These are phyloP conservation scores for Serendipita sp. DNA, from an alignment of 768 basidiomycete genomes.

Conservation along the genomic window DNA sequence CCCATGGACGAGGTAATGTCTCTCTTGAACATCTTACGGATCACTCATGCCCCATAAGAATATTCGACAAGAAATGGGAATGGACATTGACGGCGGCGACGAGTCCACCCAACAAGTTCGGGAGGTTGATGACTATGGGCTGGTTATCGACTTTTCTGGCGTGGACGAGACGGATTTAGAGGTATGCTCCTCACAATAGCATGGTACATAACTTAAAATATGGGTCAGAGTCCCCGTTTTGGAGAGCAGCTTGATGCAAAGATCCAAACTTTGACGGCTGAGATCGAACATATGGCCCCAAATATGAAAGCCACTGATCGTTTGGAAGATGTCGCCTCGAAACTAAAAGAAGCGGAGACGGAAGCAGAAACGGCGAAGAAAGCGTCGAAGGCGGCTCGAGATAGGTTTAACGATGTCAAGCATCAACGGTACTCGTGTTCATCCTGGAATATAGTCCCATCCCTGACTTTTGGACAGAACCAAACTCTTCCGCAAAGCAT, in stretches of 20 bases:
- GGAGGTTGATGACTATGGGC: constrained; percentile 63
- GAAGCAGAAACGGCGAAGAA: constrained; percentile 87
- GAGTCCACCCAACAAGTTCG: constrained; percentile 59
- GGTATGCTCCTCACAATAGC: constrained; percentile 22
- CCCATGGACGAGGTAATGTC: constrained; percentile 78
- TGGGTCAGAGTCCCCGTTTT: constrained; percentile 29
- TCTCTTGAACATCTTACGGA: constrained; percentile 9
- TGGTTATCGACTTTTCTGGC: constrained; percentile 70
- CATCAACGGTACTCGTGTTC: constrained; percentile 12
- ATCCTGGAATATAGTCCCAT: not conserved
- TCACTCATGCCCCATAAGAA: constrained; percentile 31
- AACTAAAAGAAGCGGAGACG: constrained; percentile 73
- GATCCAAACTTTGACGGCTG: constrained; percentile 49
- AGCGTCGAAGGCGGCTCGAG: constrained; percentile 78
- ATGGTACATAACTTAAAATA: constrained; percentile 26
- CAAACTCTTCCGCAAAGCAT: constrained; percentile 89
- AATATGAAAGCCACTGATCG: constrained; percentile 94
- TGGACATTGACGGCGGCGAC: constrained; percentile 87
- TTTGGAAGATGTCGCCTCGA: constrained; percentile 73
- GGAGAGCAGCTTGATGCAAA: constrained; percentile 58
- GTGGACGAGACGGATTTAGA: constrained; percentile 61
- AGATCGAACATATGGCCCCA: constrained; percentile 87
- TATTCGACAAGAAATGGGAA: constrained; percentile 67
- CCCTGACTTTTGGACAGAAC: constrained; percentile 23
- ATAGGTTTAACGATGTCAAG: constrained; percentile 79